These are phyloP conservation scores for Phytophthora litchii DNA, from an alignment of 352 stramenopile species.

Conservation along the genomic window DNA sequence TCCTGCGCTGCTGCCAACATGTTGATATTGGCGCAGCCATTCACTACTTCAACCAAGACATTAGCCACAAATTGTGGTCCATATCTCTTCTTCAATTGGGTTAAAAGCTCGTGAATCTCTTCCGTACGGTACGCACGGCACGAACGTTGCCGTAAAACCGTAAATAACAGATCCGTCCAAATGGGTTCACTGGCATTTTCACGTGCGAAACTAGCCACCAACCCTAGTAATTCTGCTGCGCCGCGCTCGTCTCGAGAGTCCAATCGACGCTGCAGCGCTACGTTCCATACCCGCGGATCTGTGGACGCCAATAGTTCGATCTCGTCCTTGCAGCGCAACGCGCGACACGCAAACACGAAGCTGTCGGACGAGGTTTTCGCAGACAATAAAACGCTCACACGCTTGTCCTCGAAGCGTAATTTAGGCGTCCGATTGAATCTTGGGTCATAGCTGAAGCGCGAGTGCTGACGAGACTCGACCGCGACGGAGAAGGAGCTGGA, in stretches of 20 bases:
- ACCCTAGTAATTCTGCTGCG: conserved; percentile 52
- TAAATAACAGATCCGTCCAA: conserved; percentile 80
- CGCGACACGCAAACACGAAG: conserved; percentile 43
- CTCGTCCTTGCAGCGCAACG: conserved; percentile 47
- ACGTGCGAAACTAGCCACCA: conserved; percentile 47
- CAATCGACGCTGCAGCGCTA: conserved; percentile 65
- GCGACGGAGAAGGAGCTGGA: conserved; percentile 7
- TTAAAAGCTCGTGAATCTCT: conserved; percentile 46
- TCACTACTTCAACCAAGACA: conserved; percentile 57
- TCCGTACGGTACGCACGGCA: conserved; percentile 28
- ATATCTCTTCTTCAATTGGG: conserved; percentile 38
- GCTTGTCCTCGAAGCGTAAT: conserved; percentile 35
- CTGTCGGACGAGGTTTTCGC: conserved; percentile 29
- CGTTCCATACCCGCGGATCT: conserved; percentile 59
- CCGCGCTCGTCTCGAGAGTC: conserved; percentile 46
- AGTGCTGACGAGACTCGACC: neutral
- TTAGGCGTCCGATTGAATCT: conserved; percentile 9
- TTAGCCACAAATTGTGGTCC: conserved; percentile 50
- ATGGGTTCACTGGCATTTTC: conserved; percentile 63
- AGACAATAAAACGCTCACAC: conserved; percentile 46
- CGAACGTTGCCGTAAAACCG: conserved; percentile 58
- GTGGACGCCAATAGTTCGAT: conserved; percentile 52
- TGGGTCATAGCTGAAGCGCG: too few species aligned
- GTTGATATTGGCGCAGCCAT: conserved; percentile 69
- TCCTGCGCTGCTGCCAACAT: conserved; percentile 57